phyloP scores from a whole-genome alignment of 2,329 filamentous ascomycete genomes.

The Penicillium sp. region DNA sequence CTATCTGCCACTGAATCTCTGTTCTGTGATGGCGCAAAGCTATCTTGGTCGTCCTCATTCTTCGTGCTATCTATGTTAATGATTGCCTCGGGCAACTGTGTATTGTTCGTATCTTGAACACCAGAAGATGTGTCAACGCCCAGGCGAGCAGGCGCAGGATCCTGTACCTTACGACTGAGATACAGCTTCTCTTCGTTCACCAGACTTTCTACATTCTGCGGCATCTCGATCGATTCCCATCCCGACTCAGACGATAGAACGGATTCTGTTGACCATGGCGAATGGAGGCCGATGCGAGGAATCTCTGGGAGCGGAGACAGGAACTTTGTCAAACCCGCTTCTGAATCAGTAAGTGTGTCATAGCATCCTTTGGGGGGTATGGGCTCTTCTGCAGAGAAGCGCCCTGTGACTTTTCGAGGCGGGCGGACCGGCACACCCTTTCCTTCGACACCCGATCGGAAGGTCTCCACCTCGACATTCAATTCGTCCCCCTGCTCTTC shows the following conservation, averaged over 20 bases:
- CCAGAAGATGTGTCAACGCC: constrained; percentile 9
- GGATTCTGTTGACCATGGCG: constrained; percentile 70
- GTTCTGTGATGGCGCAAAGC: background rate
- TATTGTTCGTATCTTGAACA: constrained; percentile 3
- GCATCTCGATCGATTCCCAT: constrained; percentile 67
- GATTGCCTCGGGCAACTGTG: constrained; percentile 23
- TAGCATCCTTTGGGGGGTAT: constrained; percentile 67
- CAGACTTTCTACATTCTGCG: constrained; percentile 72
- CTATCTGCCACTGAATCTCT: background rate
- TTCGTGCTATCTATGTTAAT: background rate
- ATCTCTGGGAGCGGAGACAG: constrained; percentile 51
- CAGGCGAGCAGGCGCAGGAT: constrained; percentile 20
- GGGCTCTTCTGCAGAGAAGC: constrained; percentile 66
- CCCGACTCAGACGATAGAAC: constrained; percentile 62
- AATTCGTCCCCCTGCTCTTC: constrained; percentile 82
- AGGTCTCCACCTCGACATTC: constrained; percentile 86
- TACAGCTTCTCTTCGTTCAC: constrained; percentile 81
- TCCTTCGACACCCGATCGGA: constrained; percentile 56
- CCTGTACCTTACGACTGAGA: constrained; percentile 61
- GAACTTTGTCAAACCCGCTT: constrained; percentile 60
- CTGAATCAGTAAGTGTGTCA: constrained; percentile 55
- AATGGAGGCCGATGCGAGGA: constrained; percentile 56
- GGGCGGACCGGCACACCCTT: constrained; percentile 70
- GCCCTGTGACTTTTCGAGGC: constrained; percentile 74
- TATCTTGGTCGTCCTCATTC: background rate